Conservation (phyloP, 2,329 filamentous ascomycete genomes). For the Stachybotrys echinatus region DNA sequence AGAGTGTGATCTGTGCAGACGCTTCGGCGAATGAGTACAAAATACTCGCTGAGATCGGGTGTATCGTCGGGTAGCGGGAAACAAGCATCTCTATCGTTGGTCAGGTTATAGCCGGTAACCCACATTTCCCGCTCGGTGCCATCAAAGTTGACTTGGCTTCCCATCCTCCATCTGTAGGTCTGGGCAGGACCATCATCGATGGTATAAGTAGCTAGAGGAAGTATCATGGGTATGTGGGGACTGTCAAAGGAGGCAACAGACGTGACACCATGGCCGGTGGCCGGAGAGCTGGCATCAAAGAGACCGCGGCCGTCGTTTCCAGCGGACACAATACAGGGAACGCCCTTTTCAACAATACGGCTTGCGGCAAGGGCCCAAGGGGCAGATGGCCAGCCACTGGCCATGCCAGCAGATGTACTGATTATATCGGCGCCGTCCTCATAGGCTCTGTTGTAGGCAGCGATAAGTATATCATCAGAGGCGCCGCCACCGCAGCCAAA, state of each 20-base stretch:
- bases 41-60: conserved; percentile 44
- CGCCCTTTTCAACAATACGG: conserved; percentile 47
- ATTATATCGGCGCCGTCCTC: conserved; percentile 56
- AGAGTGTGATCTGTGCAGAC: neutral
- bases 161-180: neutral
- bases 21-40: conserved; percentile 46
- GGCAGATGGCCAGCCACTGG: conserved; percentile 47
- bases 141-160: neutral
- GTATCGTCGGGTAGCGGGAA: conserved; percentile 34
- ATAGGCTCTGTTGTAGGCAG: conserved; percentile 54
- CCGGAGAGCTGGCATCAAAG: conserved; percentile 37
- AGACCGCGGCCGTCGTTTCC: conserved; percentile 45
- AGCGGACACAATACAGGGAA: conserved; percentile 47
- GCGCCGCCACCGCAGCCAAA: conserved; percentile 51
- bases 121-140: neutral
- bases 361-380: conserved; percentile 44
- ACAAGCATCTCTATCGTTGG: neutral
- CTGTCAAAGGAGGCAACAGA: conserved; percentile 39
- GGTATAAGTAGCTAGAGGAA: no score
- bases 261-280: conserved; percentile 34
- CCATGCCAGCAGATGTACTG: conserved; percentile 46
- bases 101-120: neutral
- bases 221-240: conserved; percentile 5
- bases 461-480: conserved; percentile 52
- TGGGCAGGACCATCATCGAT: conserved; percentile 14